Conservation (phyloP, 208 protist species). For the Wallacemonas sp. region DNA sequence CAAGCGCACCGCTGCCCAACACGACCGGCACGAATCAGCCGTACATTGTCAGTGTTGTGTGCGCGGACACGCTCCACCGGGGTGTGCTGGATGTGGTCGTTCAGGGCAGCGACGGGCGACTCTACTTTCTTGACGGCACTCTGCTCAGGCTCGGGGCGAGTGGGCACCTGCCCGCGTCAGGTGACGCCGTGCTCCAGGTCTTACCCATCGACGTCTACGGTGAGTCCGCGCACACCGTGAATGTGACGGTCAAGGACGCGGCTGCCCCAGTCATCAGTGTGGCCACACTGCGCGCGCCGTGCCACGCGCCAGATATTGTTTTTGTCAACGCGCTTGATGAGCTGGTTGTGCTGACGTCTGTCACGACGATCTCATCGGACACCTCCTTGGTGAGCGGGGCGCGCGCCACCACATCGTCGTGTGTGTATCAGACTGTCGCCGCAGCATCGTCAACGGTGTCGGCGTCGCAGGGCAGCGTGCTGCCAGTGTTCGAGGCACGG, state of each 20-base stretch:
- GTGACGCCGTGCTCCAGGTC: neutral
- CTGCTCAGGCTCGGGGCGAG: neutral
- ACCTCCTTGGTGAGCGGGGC: no score
- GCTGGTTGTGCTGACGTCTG: slow-evolving; percentile 19
- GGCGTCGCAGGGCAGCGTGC: neutral
- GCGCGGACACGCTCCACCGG: slow-evolving; percentile 33
- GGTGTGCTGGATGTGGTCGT: slow-evolving; percentile 43
- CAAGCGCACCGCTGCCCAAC: neutral
- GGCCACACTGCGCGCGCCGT: neutral
- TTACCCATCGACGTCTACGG: neutral
- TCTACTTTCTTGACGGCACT: slow-evolving; percentile 21
- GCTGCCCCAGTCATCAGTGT: slow-evolving; percentile 10
- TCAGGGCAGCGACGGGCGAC: slow-evolving; percentile 33
- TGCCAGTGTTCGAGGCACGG: neutral
- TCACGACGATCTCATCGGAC: neutral
- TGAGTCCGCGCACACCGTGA: neutral
- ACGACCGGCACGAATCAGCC: neutral
- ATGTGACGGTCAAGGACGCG: neutral
- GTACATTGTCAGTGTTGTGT: slow-evolving; percentile 46
- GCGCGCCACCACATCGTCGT: neutral
- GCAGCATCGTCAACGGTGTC: neutral
- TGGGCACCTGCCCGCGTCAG: neutral
- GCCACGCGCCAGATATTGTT: slow-evolving; percentile 11
- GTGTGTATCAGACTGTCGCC: neutral
- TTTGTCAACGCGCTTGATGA: slow-evolving; percentile 28